Evolutionary conservation across 2,329 filamentous ascomycete genomes (phyloP), one percentile per base, ranked within the genome.

Genomic region (Venturia aucupariae): DNA sequence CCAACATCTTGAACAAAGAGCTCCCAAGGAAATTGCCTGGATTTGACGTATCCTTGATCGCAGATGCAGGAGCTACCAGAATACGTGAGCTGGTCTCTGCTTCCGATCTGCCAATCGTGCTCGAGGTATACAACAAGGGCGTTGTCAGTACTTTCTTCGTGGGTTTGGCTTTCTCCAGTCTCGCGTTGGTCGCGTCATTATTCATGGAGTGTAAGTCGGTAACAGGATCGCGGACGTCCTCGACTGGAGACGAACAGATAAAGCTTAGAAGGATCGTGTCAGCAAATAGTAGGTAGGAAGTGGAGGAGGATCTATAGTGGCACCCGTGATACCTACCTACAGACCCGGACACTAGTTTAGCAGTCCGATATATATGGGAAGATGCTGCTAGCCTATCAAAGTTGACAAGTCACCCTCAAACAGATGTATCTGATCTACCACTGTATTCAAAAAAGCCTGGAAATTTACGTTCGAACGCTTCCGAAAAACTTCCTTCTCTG

Each of bases 201-300:
- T 38, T n/a, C 15, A 38, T 66, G 62, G 63, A 66, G 30, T 65
- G 64, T 54, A 65, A 57, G 3, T 66, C 64, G 48, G 41, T 65
- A 13, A 66, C 65, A 54, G 35, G 2, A 38, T 17, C 35, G 57
- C 57, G 39, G 5, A 27, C 55, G 38, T 5, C 44, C 3, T 48
- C 44, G n/a, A 10, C n/a, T 2, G 22, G 8, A 48, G 44, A n/a
- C 27, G 51, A 35, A 32, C 24, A 55, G 13, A 35, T 32, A 15
- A 13, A 55, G 13, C 30, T 35, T 30, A 10, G 24, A 5, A 30
- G 48, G 19, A 24, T 22, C 6, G 7, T 24, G n/a, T 22, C n/a
- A 11, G 19, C 44, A 7, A 48, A 22, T 8, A 22, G 3, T 48
- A 10, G n/a, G n/a, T n/a, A n/a, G n/a, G n/a, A 48, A 22, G 17